Conservation (phyloP, 164 flowering plant genomes). For the Umbellularia californica region DNA sequence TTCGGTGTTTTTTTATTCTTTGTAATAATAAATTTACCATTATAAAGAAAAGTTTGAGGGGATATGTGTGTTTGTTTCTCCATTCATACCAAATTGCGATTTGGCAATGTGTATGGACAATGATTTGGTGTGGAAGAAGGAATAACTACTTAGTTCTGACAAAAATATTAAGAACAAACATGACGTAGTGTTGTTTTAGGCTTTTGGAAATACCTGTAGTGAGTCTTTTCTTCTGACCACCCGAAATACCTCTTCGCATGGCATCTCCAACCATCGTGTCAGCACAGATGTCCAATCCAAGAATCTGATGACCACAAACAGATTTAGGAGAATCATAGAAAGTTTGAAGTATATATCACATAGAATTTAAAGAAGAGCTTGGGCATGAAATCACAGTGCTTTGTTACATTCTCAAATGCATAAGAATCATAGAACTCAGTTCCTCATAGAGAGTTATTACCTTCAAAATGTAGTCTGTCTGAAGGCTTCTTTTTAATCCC, state of each 20-base stretch:
- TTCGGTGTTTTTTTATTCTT: no score
- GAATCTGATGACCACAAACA: constrained; percentile 34
- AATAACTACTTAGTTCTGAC: not conserved
- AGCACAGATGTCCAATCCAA: constrained; percentile 67
- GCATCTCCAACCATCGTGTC: constrained; percentile 65
- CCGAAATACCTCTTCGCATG: constrained; percentile 77
- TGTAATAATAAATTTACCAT: no score
- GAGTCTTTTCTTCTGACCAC: constrained; percentile 68
- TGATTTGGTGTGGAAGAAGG: not conserved
- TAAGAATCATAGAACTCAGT: not conserved
- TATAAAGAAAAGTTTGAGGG: no score
- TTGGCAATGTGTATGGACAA: not conserved
- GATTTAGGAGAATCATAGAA: not conserved
- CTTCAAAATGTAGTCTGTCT: constrained; percentile 68
- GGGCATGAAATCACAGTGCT: not conserved
- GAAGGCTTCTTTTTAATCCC: constrained; percentile 51
- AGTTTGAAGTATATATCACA: not conserved
- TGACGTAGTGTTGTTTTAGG: not conserved
- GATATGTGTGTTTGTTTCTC: not conserved
- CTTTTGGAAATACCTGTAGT: constrained; percentile 50
- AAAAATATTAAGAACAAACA: not conserved
- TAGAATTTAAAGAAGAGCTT: not conserved
- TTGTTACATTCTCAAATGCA: not conserved
- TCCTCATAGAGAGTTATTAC: constrained; percentile 25
- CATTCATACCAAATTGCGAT: not conserved